Percentiles rank a stretch among this genome's conserved stretches.
Conservation (phyloP, 129 eudicot species). For the Centrapalus pauciflorus region DNA sequence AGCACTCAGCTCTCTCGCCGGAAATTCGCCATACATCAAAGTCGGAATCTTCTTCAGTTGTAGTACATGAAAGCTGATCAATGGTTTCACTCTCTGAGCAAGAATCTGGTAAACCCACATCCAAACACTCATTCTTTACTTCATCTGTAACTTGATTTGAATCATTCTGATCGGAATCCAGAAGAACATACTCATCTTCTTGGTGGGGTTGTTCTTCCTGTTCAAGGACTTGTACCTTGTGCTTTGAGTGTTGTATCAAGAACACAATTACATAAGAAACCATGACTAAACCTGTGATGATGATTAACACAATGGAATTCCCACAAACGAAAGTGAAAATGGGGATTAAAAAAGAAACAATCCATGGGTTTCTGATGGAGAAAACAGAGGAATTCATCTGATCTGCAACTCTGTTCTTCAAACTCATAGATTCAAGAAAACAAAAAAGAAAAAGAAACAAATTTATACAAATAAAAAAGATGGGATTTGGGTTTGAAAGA, state of each 20-base stretch:
- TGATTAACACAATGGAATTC: conserved; percentile 10
- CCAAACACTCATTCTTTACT: conserved; percentile 12
- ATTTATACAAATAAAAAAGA: neutral
- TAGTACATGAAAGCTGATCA: conserved; percentile 31
- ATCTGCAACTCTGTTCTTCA: conserved; percentile 8
- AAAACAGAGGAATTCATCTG: conserved; percentile 37
- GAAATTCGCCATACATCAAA: conserved; percentile 32
- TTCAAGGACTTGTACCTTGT: conserved; percentile 11
- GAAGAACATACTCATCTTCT: neutral
- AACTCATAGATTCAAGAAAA: conserved; percentile 6
- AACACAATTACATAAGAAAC: conserved; percentile 31
- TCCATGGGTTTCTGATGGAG: conserved; percentile 37
- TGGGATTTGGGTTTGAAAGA: neutral
- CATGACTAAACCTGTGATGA: conserved; percentile 32
- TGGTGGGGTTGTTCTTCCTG: conserved; percentile 6
- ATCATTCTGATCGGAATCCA: conserved; percentile 1
- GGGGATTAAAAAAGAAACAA: conserved; percentile 30
- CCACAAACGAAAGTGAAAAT: conserved; percentile 30
- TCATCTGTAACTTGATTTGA: neutral
- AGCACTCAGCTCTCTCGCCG: conserved; percentile 30
- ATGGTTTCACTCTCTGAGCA: conserved; percentile 48
- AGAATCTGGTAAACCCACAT: conserved; percentile 28
- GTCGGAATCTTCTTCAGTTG: conserved; percentile 69
- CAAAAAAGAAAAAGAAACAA: neutral
- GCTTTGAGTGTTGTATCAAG: conserved; percentile 28